A percentile compares a stretch with the other conserved stretches of the same genome.
phyloP scores from a whole-genome alignment of 345 rosid species.

The Salix dunnii region DNA sequence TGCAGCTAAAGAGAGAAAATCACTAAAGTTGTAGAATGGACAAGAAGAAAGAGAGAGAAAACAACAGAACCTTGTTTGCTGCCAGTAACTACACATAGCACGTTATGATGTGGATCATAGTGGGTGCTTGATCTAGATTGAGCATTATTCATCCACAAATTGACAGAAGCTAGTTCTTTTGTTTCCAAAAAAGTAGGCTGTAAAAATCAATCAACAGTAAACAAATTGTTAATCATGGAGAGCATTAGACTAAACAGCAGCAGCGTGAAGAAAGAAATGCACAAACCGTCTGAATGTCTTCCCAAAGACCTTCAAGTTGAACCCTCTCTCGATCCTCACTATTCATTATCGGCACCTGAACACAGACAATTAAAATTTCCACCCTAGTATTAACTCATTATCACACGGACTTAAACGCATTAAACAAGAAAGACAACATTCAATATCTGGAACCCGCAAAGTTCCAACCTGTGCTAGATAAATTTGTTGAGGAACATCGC shows the following conservation, averaged over 20 bases:
- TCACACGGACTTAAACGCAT: neutral
- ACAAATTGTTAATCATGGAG: neutral
- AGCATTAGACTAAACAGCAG: constrained; percentile 19
- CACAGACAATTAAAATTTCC: neutral
- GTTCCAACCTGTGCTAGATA: constrained; percentile 77
- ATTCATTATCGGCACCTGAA: constrained; percentile 66
- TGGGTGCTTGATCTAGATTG: constrained; percentile 77
- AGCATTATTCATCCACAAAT: constrained; percentile 87
- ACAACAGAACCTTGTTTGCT: constrained; percentile 61
- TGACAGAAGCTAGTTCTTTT: constrained; percentile 63
- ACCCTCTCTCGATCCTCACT: constrained; percentile 56
- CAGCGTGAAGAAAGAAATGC: constrained; percentile 1
- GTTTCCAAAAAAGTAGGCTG: constrained; percentile 63
- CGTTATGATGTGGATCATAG: constrained; percentile 92
- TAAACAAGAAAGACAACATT: neutral
- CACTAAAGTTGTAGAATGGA: neutral
- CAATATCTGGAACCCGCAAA: neutral
- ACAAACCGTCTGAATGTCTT: constrained; percentile 58
- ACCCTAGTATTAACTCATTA: neutral
- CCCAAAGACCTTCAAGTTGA: constrained; percentile 60
- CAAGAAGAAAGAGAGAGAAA: constrained; percentile 1
- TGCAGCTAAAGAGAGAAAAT: neutral
- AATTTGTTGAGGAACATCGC: constrained; percentile 46
- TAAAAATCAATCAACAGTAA: constrained; percentile 22
- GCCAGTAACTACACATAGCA: constrained; percentile 70